phyloP scores from a whole-genome alignment of 2,329 filamentous ascomycete species.

The Fusarium clavum region DNA sequence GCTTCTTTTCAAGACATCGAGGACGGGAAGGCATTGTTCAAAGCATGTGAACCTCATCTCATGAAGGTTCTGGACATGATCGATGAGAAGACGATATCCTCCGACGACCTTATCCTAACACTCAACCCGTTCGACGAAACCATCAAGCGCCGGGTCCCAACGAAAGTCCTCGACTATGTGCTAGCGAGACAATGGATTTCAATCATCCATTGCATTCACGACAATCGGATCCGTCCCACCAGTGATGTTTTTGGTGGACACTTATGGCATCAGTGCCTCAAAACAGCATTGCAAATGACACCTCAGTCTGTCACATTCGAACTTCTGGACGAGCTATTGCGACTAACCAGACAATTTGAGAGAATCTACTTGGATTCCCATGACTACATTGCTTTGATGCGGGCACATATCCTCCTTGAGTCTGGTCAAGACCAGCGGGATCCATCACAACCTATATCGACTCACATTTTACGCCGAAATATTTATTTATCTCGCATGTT shows the following conservation, averaged over 20 bases:
- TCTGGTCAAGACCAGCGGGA: not conserved
- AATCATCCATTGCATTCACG: constrained; percentile 27
- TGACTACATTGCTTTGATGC: constrained; percentile 20
- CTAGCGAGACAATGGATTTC: constrained; percentile 18
- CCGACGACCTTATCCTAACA: constrained; percentile 30
- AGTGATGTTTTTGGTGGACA: constrained; percentile 18
- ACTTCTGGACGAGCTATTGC: constrained; percentile 23
- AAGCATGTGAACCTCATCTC: constrained; percentile 19
- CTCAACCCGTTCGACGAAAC: constrained; percentile 36
- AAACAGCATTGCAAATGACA: constrained; percentile 20
- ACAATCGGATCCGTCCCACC: not conserved
- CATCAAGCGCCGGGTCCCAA: constrained; percentile 1
- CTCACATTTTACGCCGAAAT: constrained; percentile 17
- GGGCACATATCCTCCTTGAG: constrained; percentile 16
- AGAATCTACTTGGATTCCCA: constrained; percentile 3
- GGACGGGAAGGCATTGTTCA: constrained; percentile 6
- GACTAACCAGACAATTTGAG: constrained; percentile 8
- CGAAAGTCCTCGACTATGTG: constrained; percentile 17
- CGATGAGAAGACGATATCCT: constrained; percentile 18
- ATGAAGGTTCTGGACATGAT: constrained; percentile 20
- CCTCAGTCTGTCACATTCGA: constrained; percentile 26
- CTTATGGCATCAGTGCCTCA: constrained; percentile 30
- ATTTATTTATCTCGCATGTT: constrained; percentile 20
- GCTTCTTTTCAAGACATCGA: not conserved
- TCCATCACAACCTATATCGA: not conserved